These are phyloP conservation scores for Sordariomycetes sp. DNA, from an alignment of 2,329 filamentous ascomycete genomes.

Conservation along the genomic window DNA sequence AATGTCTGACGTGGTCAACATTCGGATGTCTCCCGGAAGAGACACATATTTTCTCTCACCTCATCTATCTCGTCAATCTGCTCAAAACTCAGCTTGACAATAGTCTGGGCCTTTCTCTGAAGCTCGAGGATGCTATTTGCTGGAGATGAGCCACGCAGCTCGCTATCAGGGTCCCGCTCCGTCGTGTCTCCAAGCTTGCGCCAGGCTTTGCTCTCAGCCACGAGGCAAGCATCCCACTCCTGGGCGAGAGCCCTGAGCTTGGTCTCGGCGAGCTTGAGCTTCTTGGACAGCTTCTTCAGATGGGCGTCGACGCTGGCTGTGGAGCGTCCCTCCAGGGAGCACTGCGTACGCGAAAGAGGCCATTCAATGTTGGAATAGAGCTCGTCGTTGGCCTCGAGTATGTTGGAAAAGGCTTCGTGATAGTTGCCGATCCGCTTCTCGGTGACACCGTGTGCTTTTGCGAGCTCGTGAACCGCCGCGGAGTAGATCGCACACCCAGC, in stretches of 20 bases:
- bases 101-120: slow-evolving; percentile 11
- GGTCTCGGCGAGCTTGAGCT: slow-evolving; percentile 12
- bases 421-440: slow-evolving; percentile 12
- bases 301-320: slow-evolving; percentile 16
- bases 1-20: no score
- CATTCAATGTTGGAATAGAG: slow-evolving; percentile 21
- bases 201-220: slow-evolving; percentile 11
- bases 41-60: slow-evolving; percentile 6
- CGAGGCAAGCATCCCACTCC: slow-evolving; percentile 16
- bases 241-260: slow-evolving; percentile 11
- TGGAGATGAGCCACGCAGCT: neutral
- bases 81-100: slow-evolving; percentile 11
- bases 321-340: slow-evolving; percentile 12
- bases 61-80: slow-evolving; percentile 17
- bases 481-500: slow-evolving; percentile 1
- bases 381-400: slow-evolving; percentile 8
- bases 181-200: slow-evolving; percentile 4
- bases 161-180: neutral
- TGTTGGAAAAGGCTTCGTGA: slow-evolving; percentile 7
- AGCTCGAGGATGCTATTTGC: no score
- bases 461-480: slow-evolving; percentile 6
- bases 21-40: neutral
- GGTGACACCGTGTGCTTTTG: slow-evolving; percentile 12
- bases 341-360: slow-evolving; percentile 21
- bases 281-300: slow-evolving; percentile 10